Conservation (phyloP, 208 protist species). For the Leishmania amazonensis region DNA sequence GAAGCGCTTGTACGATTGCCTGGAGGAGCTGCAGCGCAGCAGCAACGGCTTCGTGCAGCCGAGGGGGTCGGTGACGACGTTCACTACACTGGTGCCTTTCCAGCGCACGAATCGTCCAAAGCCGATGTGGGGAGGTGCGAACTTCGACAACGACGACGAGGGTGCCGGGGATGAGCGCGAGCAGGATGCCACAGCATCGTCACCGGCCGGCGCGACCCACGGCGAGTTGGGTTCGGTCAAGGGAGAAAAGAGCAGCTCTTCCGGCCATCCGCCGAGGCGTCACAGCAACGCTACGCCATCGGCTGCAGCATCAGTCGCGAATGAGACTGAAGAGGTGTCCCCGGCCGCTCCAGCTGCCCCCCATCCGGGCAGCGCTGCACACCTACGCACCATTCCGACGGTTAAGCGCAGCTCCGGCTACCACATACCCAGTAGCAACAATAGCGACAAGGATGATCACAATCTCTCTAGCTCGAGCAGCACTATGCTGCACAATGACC, state of each 20-base stretch:
- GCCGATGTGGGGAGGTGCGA: constrained; percentile 29
- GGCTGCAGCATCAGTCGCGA: background rate
- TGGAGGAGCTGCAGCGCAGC: constrained; percentile 56
- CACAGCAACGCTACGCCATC: background rate
- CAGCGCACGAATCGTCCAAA: constrained; percentile 27
- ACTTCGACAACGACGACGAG: constrained; percentile 52
- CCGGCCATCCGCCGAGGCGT: background rate
- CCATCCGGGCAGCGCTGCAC: background rate
- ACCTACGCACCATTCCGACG: background rate
- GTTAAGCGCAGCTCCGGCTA: background rate
- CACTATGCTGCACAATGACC: background rate
- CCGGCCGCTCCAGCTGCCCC: background rate
- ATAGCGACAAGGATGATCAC: background rate
- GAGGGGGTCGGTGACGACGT: constrained; percentile 7
- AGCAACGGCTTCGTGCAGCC: constrained; percentile 38
- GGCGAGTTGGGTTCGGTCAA: background rate
- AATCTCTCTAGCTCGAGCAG: background rate
- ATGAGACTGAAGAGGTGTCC: background rate
- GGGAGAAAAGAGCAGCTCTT: background rate
- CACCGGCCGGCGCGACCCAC: background rate
- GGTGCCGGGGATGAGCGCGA: constrained; percentile 9
- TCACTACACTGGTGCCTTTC: constrained; percentile 15
- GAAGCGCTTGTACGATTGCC: constrained; percentile 52
- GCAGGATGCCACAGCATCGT: background rate
- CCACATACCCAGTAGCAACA: constrained; percentile 1